phyloP scores from a whole-genome alignment of 352 stramenopile species.

The Pythium myriotylum region DNA sequence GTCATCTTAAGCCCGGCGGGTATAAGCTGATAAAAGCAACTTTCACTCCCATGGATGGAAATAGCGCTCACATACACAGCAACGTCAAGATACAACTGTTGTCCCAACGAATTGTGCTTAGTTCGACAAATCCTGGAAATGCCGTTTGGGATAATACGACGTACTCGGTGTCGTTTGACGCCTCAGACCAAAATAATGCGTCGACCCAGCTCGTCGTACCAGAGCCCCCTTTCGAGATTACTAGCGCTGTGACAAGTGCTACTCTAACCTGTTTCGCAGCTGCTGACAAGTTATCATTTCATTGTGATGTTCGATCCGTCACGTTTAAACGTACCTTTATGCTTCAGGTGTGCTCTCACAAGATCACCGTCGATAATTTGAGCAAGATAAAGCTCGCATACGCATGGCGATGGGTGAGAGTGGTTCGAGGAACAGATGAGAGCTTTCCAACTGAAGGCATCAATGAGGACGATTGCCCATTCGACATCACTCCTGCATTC shows the following conservation, averaged over 20 bases:
- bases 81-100: slow-evolving; percentile 44
- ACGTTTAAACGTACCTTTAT: slow-evolving; percentile 87
- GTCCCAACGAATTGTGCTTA: slow-evolving; percentile 61
- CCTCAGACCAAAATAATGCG: slow-evolving; percentile 10
- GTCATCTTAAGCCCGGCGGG: slow-evolving; percentile 62
- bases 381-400: slow-evolving; percentile 72
- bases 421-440: slow-evolving; percentile 10
- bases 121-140: slow-evolving; percentile 16
- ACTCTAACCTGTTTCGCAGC: slow-evolving; percentile 65
- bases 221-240: slow-evolving; percentile 52
- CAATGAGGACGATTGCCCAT: slow-evolving; percentile 72
- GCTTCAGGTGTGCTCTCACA: slow-evolving; percentile 82
- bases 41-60: slow-evolving; percentile 47
- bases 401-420: slow-evolving; percentile 56
- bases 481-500: slow-evolving; percentile 72
- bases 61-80: slow-evolving; percentile 42
- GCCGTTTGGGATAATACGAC: slow-evolving; percentile 83
- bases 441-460: slow-evolving; percentile 6
- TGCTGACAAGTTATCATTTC: slow-evolving; percentile 60
- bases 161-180: slow-evolving; percentile 59
- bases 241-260: slow-evolving; percentile 41
- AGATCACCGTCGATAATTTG: slow-evolving; percentile 66
- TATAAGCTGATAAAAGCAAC: slow-evolving; percentile 76
- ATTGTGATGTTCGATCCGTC: slow-evolving; percentile 62
- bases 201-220: slow-evolving; percentile 7